phyloP scores from a whole-genome alignment of 495 filamentous ascomycete genomes.

The Neurospora terricola region DNA sequence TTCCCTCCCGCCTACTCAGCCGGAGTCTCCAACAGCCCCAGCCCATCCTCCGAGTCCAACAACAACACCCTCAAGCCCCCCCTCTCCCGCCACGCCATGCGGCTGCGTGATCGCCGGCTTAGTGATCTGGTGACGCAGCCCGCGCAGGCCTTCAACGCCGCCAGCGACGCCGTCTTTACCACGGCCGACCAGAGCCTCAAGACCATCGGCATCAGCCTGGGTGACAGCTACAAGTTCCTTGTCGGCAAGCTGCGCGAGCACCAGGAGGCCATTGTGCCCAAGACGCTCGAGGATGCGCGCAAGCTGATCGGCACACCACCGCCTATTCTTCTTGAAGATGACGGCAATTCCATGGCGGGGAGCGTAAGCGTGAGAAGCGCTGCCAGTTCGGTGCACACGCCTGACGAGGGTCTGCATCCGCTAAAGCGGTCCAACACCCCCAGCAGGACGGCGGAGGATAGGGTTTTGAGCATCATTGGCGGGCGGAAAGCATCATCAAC shows the following conservation, averaged over 20 bases:
- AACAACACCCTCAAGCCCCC: conserved; percentile 18
- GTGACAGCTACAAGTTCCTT: conserved; percentile 86
- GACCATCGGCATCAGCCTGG: conserved; percentile 76
- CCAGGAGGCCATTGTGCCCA: conserved; percentile 51
- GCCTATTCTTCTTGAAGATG: conserved; percentile 41
- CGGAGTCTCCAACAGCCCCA: conserved; percentile 31
- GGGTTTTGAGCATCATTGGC: conserved; percentile 52
- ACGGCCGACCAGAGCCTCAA: conserved; percentile 87
- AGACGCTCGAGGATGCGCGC: conserved; percentile 84
- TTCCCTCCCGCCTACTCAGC: conserved; percentile 40
- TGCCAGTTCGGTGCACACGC: conserved; percentile 34
- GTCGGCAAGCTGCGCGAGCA: conserved; percentile 79
- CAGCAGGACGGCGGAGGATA: conserved; percentile 36
- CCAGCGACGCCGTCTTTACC: conserved; percentile 71
- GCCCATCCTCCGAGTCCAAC: conserved; percentile 1
- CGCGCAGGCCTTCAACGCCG: conserved; percentile 65
- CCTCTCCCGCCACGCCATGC: conserved; percentile 32
- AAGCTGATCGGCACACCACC: conserved; percentile 70
- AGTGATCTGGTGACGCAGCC: conserved; percentile 80
- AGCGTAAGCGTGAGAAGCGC: conserved; percentile 12
- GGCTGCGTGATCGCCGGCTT: conserved; percentile 49
- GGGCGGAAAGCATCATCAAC: conserved; percentile 32
- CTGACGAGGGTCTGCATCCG: conserved; percentile 20
- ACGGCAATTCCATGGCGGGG: conserved; percentile 1
- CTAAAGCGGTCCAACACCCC: conserved; percentile 19